These are phyloP conservation scores for Botrytis deweyae DNA, from an alignment of 2,329 filamentous ascomycete genomes.

Conservation along the genomic window DNA sequence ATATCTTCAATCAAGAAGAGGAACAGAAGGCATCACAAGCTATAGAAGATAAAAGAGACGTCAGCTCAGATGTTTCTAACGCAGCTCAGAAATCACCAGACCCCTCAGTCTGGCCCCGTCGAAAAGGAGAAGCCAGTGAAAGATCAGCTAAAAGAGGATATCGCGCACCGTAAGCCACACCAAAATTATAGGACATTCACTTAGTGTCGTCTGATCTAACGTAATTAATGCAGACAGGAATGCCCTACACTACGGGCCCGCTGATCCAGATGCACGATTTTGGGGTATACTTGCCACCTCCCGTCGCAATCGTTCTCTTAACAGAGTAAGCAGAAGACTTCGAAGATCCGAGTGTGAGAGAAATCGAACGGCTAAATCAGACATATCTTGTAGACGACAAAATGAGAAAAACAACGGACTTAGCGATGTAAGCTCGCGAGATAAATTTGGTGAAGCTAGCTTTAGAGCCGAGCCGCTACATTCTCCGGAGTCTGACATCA, in stretches of 20 bases:
- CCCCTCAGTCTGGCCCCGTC: too few species aligned
- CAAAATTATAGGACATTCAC: fast-evolving
- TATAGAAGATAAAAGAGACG: fast-evolving
- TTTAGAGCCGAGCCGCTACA: background rate
- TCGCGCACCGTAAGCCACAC: too few species aligned
- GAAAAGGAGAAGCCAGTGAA: background rate
- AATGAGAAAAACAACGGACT: too few species aligned
- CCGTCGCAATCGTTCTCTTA: background rate
- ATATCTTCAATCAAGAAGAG: background rate
- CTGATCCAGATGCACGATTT: background rate
- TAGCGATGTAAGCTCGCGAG: background rate
- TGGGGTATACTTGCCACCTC: background rate
- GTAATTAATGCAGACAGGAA: background rate
- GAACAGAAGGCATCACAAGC: background rate
- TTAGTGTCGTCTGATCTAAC: background rate
- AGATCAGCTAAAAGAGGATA: background rate
- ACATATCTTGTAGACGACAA: background rate
- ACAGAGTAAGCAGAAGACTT: background rate
- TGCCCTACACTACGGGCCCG: background rate
- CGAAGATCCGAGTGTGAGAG: too few species aligned
- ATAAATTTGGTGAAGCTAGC: background rate
- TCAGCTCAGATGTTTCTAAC: background rate
- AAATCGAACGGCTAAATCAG: background rate
- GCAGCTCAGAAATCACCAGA: background rate
- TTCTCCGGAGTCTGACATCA: background rate